Base-by-base conservation (phyloP, 495 filamentous ascomycete species). In the Talaromyces adpressus region DNA sequence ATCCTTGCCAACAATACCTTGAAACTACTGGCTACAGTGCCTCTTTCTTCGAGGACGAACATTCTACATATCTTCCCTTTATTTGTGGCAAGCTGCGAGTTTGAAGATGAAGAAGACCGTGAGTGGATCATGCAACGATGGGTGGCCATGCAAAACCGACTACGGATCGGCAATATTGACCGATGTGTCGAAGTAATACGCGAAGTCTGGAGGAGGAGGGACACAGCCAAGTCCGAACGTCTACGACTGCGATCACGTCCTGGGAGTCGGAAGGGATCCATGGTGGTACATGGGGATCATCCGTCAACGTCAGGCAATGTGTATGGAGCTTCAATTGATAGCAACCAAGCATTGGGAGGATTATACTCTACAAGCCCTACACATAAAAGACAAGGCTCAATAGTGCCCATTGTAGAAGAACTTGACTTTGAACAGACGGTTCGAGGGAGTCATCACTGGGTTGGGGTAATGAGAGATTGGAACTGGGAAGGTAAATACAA, bases 21-120 rank as follows among this genome's bases (percentile, higher is more conserved):
- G 63, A 74, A 79, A 8, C 78, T 84, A 58, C 72, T 93, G 3
- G 86, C 85, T 16, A 87, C 82, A 0, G 85, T 92, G 0, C 88
- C 88, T 0, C 68, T 83, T 1, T 79, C 75, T 11, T 89, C 85
- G 9, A 79, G 88, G 6, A 82, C 88, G 2, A 84, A 85, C 6
- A 90, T 92, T 57, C 84, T 92, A 9, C 90, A 92, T 39, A 89
- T 91, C 66, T 92, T 88, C 64, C 90, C 90, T 3, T 79, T 93
- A 6, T 71, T 91, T 51, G 87, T 84, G 0, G 90, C 90, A 1
- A 87, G 90, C 1, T 88, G 87, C 59, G 90, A 91, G 66, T 87
- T 84, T 0, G 71, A 79, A 20, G 79, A 79, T 22, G 74, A 73
- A 12, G 87, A 89, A 65, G 84, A 89, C 67, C 77, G 90, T 3